Base-by-base conservation (phyloP, 371 early-diverging fungal species). In the Mortierella sp. region DNA sequence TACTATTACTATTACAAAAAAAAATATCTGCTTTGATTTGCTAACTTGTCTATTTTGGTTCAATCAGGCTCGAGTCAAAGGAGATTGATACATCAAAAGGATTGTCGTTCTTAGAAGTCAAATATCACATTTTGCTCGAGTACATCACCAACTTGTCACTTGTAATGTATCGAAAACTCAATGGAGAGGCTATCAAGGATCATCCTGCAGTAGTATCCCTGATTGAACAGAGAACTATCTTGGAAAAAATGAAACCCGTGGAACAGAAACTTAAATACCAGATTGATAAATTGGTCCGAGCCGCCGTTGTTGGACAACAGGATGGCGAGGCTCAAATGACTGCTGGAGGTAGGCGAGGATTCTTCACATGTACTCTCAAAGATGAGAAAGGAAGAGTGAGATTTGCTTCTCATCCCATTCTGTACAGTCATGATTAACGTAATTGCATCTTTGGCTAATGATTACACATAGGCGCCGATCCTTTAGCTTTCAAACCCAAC, bases 241-340 rank as follows among this genome's bases (percentile, higher is more conserved):
- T 98, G 28, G 99, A 98, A 68, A 95, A 94, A 81, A 95, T 96
- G 85, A 93, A 94, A 76, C 99, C 98, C 0, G 84, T 98, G 42
- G 99, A 98, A 85, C 88, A 88, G 59, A 95, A 96, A 71, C 89
- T 98, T 49, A 95, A 96, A 84, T 98, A 97, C 84, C 98, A 97
- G 87, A 95, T 98, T 68, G 97, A 97, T 76, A 98, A 97, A 85
- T 87, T 98, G 31, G 89, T 98, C n/a, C 88, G 93, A 51, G 86
- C 90, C 10, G 91, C 95, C 17, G 88, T 89, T 8, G 79, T 90
- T 29, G 89, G 86, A 15, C 81, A 83, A 28, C 63, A 74, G 37
- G 66, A 70, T 15, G 65, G 75, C 1, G 82, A 72, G 47, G 72
- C 76, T 3, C 64, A 66, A 29, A 37, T 54, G 53, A 64, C 47